Base-by-base conservation (phyloP, 768 basidiomycete species). In the Auricularia heimuer region DNA sequence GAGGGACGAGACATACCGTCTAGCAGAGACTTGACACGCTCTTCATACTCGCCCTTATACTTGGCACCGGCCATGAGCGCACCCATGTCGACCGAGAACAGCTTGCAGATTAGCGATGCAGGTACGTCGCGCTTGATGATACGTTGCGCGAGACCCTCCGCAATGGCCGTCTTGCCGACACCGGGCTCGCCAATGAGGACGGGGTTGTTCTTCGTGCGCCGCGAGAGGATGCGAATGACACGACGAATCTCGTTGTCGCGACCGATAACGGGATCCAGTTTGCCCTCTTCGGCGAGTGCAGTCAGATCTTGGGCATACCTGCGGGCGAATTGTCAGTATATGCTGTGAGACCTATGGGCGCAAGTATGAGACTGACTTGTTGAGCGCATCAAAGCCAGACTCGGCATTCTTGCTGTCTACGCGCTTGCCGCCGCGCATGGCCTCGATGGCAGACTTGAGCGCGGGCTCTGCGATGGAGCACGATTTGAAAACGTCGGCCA, bases 21-120 rank as follows among this genome's bases (percentile, higher is more conserved):
- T 64, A 99, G 77, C 64, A 98, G 92, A 11, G 88, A 78, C 74
- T 97, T 98, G 77, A 98, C 86, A 47, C 95, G 89, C 73, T 98
- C 95, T 77, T 98, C 95, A 75, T 94, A 99, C 76, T 98, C 94
- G 61, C 89, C 96, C 73, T 94, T 94, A 79, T 93, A 94, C 73
- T 89, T 89, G 21, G 90, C 90, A 51, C 90, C 90, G 11, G 93
- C 93, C 90, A 94, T 94, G 63, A 98, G 83, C 1, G 94, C 92
- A 67, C 95, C 95, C 89, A 97, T 91, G 73, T 97, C 95, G 37
- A 98, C 81, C 4, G 92, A 88, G 73, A 83, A 94, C 10, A 95
- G 79, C 8, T 90, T 84, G 2, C 84, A 83, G 61, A 93, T 80
- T 35, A 95, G 74, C 60, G 80, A 83, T 18, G 81, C 83, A 33